Base-by-base conservation (phyloP, 371 early-diverging fungal genomes). In the Neoconidiobolus thromboides region DNA sequence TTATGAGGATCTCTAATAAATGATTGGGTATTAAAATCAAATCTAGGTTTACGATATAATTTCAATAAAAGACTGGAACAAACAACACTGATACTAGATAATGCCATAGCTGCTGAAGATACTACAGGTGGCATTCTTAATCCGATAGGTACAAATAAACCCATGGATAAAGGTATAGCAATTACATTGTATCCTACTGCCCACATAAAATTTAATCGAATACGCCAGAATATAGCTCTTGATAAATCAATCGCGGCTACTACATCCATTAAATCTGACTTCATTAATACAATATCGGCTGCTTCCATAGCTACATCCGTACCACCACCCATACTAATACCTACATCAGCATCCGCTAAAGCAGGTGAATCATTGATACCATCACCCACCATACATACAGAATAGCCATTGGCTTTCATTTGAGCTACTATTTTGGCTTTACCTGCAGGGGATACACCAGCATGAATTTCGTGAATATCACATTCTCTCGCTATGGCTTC, bases 341-440 rank as follows among this genome's bases (percentile, higher is more conserved):
- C 98, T n/a, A 99, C 76, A 62, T 94, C 83, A 1, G 95, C 80
- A 37, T 84, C 85, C 0, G 89, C 93, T 48, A 98, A 69, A 2
- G 97, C 96, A 10, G 94, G 93, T 5, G 93, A 91, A 66, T 99
- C 98, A 63, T 99, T 99, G 67, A 96, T 89, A 43, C 99, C 99
- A 69, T 99, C 99, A 10, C 99, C 99, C 5, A 93, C 83, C 92
- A 97, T 91, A 10, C 91, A 94, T 5, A 96, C 91, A 0, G 76
- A 61, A 9, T 65, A 46, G 2, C 61, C 64, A 59, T 68, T 60
- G 47, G 44, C 40, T 56, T 86, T 86, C 68, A 90, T 67, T 1
- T 64, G 63, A 44, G 73, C 72, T 0, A 96, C 77, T 44, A 96
- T 73, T 2, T 75, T 66, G 2, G 83, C 81, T 71, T 96, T 96